Evolutionary conservation across 2,329 filamentous ascomycete species (phyloP), one percentile per base, ranked within the genome.

Genomic region (Colletotrichum sp.): DNA sequence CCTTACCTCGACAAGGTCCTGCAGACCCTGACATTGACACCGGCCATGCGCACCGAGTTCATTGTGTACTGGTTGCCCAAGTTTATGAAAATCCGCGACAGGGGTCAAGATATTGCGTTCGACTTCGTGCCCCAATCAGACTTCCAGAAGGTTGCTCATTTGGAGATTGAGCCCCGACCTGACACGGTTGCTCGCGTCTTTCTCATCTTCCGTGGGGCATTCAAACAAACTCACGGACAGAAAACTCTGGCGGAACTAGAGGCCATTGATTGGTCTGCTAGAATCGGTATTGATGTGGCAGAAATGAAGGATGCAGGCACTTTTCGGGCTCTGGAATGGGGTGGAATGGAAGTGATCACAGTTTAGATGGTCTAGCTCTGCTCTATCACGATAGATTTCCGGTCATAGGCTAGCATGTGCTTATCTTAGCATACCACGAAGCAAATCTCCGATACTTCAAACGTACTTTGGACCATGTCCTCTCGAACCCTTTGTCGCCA

Each of bases 11-110:
- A 78, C 7, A 18, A 16, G 6, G 36, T 65, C 18, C 73, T 78
- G 4, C n/a, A 43, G 14, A n/a, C 55, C 21, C 63, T 77, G 4
- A 55, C 34, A 13, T 64, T 79, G n/a, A 75, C 68, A 7, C 32
- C 72, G 3, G 68, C 69, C 4, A 78, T 78, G 78, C 65, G 71
- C 6, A 72, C 76, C 39, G 75, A 77, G 13, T 78, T 79, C 64
- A 68, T 77, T 26, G 59, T 77, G 2, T 67, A 71, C 61, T 79
- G 77, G 78, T 43, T 77, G 5, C 77, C 73, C 14, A 52, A 72
- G 16, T 74, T 78, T 16, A 57, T 39, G n/a, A 30, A 48, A 4
- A 67, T 75, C 34, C 70, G 72, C n/a, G 32, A 66, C 13, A 21
- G 55, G 6, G 57, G 65, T 6, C 57, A 64, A 4, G 43, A 68